Conservation (phyloP, 495 filamentous ascomycete species). For the Talaromyces adpressus region DNA sequence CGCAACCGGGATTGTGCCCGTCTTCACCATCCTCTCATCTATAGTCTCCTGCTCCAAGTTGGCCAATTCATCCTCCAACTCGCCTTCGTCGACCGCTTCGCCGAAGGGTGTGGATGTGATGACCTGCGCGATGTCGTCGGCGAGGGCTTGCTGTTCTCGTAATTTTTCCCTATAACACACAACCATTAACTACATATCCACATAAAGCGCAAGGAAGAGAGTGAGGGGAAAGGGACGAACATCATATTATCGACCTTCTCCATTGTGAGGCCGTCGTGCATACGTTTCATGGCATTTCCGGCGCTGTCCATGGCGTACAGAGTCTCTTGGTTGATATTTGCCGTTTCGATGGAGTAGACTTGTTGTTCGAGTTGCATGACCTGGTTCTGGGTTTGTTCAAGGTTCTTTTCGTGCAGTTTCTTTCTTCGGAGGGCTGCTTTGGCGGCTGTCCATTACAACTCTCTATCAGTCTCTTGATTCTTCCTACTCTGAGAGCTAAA, state of each 20-base stretch:
- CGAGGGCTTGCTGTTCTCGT: constrained; percentile 83
- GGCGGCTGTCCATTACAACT: constrained; percentile 50
- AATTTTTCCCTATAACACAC: constrained; percentile 67
- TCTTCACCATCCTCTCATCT: constrained; percentile 89
- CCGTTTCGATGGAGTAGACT: constrained; percentile 93
- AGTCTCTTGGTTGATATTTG: constrained; percentile 98
- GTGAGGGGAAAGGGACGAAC: constrained; percentile 44
- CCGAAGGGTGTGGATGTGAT: constrained; percentile 67
- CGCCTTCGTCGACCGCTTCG: constrained; percentile 75
- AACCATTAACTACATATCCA: neutral
- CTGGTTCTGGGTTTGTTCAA: constrained; percentile 83
- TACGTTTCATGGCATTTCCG: constrained; percentile 79
- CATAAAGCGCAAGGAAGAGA: neutral
- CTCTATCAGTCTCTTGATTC: neutral
- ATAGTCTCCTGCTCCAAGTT: constrained; percentile 78
- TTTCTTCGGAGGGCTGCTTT: constrained; percentile 90
- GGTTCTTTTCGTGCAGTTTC: constrained; percentile 84
- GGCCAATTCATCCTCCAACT: constrained; percentile 73
- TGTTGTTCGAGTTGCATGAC: constrained; percentile 90
- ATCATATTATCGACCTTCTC: constrained; percentile 93
- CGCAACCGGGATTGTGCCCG: constrained; percentile 67
- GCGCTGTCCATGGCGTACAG: constrained; percentile 90
- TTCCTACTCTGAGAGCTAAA: neutral
- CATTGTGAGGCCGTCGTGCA: constrained; percentile 83
- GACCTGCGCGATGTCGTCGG: constrained; percentile 81